These are phyloP conservation scores for Suhomyces anneliseae DNA, from an alignment of 1,139 yeast genomes.

Conservation along the genomic window DNA sequence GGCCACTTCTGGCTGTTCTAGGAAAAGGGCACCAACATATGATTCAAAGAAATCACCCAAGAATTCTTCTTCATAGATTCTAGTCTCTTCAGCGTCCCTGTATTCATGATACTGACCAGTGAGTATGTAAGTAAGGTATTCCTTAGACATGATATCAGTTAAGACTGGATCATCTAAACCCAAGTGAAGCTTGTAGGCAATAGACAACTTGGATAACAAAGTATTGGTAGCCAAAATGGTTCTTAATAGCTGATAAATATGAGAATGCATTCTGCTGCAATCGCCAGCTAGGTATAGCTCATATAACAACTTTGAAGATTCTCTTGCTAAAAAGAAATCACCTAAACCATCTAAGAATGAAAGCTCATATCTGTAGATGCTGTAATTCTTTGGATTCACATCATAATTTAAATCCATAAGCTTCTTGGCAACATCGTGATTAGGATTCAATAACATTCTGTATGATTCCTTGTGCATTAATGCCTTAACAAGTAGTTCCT, in stretches of 20 bases:
- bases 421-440: slow-evolving; percentile 31
- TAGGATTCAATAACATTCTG: slow-evolving; percentile 31
- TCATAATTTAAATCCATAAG: slow-evolving; percentile 20
- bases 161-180: slow-evolving; percentile 35
- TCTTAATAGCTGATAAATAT: slow-evolving; percentile 34
- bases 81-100: slow-evolving; percentile 21
- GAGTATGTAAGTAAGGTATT: slow-evolving; percentile 14
- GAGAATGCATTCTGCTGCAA: slow-evolving; percentile 17
- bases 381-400: slow-evolving; percentile 21
- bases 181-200: slow-evolving; percentile 37
- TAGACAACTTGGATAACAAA: slow-evolving; percentile 37
- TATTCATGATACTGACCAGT: slow-evolving; percentile 14
- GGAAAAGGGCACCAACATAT: slow-evolving; percentile 44
- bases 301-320: slow-evolving; percentile 39
- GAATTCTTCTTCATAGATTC: slow-evolving; percentile 44
- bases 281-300: slow-evolving; percentile 22
- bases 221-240: slow-evolving; percentile 44
- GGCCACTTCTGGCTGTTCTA: slow-evolving; percentile 42
- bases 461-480: slow-evolving; percentile 44
- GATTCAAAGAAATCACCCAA: slow-evolving; percentile 47
- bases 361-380: slow-evolving; percentile 34
- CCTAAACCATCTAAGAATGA: slow-evolving; percentile 49
- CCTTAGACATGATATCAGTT: slow-evolving; percentile 13
- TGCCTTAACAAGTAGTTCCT: slow-evolving; percentile 34
- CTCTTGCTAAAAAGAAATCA: slow-evolving; percentile 42